These are phyloP conservation scores for Apiospora kogelbergensis DNA, from an alignment of 2,329 filamentous ascomycete species.

Conservation along the genomic window DNA sequence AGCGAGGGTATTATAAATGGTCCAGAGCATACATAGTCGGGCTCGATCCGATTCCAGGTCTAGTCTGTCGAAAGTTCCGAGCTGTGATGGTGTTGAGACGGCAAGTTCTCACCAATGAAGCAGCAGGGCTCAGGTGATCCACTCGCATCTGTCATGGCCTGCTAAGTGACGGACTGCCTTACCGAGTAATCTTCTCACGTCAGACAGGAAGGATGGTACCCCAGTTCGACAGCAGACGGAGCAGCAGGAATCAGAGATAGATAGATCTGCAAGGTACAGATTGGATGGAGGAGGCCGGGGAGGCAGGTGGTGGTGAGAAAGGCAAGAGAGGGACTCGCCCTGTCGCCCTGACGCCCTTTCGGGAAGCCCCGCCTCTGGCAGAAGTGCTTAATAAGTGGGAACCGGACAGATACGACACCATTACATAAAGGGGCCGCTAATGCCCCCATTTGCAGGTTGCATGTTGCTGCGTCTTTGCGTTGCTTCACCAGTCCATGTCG, in stretches of 20 bases:
- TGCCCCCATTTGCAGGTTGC: background rate
- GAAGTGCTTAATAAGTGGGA: slow-evolving; percentile 6
- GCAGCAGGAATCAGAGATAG: too few relatives aligned
- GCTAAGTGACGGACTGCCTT: background rate
- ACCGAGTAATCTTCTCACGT: background rate
- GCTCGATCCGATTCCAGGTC: background rate
- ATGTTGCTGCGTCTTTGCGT: too few relatives aligned
- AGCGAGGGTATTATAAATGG: background rate
- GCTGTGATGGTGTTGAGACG: background rate
- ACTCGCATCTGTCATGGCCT: background rate
- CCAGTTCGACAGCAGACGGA: background rate
- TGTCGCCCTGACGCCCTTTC: background rate
- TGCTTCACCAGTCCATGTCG: background rate
- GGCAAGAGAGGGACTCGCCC: too few relatives aligned
- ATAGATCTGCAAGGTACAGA: slow-evolving; percentile 4
- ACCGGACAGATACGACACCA: background rate
- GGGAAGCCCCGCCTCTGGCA: slow-evolving; percentile 4
- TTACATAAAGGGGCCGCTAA: background rate
- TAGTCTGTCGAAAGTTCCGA: background rate
- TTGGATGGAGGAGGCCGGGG: too few relatives aligned
- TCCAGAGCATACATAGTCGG: background rate
- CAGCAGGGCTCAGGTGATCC: background rate
- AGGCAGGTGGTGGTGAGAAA: too few relatives aligned
- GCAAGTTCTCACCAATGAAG: background rate
- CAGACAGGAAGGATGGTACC: background rate